Conservation (phyloP, 371 early-diverging fungal species). For the Circinella minor region DNA sequence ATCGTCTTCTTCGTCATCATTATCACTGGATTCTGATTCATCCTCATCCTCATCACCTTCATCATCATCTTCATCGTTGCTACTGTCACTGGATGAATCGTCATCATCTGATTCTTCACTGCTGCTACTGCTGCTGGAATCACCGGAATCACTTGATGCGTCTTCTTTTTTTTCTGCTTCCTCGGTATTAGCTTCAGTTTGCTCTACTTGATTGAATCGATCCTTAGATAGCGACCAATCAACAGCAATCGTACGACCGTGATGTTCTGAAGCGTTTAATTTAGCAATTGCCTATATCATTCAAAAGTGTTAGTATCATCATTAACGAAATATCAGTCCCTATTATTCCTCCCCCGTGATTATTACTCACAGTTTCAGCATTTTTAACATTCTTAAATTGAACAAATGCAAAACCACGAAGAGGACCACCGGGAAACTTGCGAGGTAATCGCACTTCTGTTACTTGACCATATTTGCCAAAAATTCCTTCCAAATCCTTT, state of each 20-base stretch:
- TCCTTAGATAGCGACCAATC: constrained; percentile 81
- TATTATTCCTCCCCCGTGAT: no score
- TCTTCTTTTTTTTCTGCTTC: constrained; percentile 38
- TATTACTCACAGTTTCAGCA: constrained; percentile 25
- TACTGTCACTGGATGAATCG: constrained; percentile 21
- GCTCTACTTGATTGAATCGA: constrained; percentile 64
- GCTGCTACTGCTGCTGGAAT: no score
- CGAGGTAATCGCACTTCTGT: constrained; percentile 75
- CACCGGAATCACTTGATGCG: not conserved
- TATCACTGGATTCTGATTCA: constrained; percentile 27
- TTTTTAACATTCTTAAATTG: constrained; percentile 12
- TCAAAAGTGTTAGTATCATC: not conserved
- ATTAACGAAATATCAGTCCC: no score
- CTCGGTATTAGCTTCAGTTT: constrained; percentile 21
- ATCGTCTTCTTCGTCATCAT: constrained; percentile 22
- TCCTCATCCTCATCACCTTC: constrained; percentile 19
- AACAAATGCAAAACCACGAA: constrained; percentile 28
- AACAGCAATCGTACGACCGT: constrained; percentile 18
- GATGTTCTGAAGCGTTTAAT: constrained; percentile 17
- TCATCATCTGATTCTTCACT: constrained; percentile 39
- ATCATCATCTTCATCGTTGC: constrained; percentile 25
- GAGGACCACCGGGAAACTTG: constrained; percentile 72
- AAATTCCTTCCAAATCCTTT: constrained; percentile 58
- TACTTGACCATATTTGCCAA: constrained; percentile 67
- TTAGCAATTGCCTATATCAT: constrained; percentile 13